Conservation (phyloP, 2,329 filamentous ascomycete genomes). For the Ophiobolus disseminans region DNA sequence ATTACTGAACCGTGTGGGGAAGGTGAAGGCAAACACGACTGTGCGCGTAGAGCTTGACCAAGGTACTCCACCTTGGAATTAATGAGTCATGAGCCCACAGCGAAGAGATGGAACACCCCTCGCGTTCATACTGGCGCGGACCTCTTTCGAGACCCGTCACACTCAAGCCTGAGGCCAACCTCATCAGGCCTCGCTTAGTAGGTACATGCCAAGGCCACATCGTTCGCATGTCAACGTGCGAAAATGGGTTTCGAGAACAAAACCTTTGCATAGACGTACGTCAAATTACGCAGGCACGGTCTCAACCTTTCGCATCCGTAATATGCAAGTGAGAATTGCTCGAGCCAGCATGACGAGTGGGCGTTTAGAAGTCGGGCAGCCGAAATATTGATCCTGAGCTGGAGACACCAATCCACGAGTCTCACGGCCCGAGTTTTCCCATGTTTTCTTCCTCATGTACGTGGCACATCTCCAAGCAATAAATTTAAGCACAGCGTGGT, state of each 20-base stretch:
- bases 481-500: constrained; percentile 2
- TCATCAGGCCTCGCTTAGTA: constrained; percentile 4
- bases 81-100: too few species aligned
- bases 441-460: background rate
- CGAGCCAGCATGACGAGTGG: too few species aligned
- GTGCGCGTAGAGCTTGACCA: too few species aligned
- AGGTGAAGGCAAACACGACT: too few species aligned
- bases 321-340: too few species aligned
- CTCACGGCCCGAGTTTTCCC: background rate
- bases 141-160: background rate
- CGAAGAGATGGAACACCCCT: too few species aligned
- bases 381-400: too few species aligned
- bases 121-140: background rate
- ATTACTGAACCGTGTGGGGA: too few species aligned
- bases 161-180: background rate
- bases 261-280: background rate
- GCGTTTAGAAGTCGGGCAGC: too few species aligned
- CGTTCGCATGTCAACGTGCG: constrained; percentile 1
- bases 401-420: background rate
- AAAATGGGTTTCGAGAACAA: background rate
- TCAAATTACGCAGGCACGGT: background rate
- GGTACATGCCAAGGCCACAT: constrained; percentile 2
- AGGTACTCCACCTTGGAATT: too few species aligned
- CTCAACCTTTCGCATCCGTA: background rate
- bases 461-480: background rate